Conservation (phyloP, 805 yeast genomes). For the Monosporozyma yasuniensis region DNA sequence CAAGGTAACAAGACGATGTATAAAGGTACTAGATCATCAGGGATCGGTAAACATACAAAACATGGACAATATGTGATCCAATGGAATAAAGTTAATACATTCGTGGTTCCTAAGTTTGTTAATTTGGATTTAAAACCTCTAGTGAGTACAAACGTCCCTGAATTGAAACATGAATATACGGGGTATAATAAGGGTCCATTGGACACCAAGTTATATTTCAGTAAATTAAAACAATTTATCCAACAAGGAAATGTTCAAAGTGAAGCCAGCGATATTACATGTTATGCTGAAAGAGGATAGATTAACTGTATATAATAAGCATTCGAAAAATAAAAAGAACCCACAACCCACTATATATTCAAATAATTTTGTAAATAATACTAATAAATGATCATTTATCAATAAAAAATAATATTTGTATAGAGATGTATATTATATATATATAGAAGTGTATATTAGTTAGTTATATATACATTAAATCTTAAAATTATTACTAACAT, state of each 20-base stretch:
- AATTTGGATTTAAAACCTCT: conserved; percentile 55
- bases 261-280: conserved; percentile 21
- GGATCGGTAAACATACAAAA: conserved; percentile 73
- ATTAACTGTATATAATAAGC: neutral
- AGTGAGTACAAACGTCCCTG: conserved; percentile 67
- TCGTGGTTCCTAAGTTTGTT: conserved; percentile 59
- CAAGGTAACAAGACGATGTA: conserved; percentile 91
- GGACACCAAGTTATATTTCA: conserved; percentile 64
- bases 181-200: conserved; percentile 67
- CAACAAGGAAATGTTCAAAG: conserved; percentile 52
- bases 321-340: too few relatives aligned
- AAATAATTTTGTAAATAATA: neutral
- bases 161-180: conserved; percentile 53
- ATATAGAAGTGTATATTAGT: neutral
- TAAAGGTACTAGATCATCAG: conserved; percentile 94
- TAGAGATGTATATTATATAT: neutral
- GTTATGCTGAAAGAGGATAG: conserved; percentile 21
- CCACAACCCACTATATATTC: neutral
- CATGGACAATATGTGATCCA: conserved; percentile 69
- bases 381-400: neutral
- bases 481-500: neutral
- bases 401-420: neutral
- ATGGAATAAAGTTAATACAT: conserved; percentile 84
- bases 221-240: conserved; percentile 66
- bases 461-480: neutral